Conservation (phyloP, 148 eudicot species). For the Rhododendron henanense region DNA sequence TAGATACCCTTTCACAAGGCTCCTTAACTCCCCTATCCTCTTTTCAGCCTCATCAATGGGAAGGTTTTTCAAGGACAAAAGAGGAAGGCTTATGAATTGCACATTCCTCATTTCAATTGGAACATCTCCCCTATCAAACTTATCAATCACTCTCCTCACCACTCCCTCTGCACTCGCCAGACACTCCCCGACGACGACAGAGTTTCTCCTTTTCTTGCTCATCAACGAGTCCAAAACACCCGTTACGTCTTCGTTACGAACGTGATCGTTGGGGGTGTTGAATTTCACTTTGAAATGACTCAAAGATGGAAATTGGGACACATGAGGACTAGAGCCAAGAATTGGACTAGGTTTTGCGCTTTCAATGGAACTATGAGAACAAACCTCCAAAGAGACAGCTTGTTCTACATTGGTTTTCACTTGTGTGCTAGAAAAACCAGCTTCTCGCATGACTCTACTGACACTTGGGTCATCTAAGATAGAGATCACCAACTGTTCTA, state of each 20-base stretch:
- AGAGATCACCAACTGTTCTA: conserved; percentile 71
- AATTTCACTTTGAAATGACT: conserved; percentile 24
- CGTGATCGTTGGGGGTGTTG: conserved; percentile 13
- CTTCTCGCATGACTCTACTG: conserved; percentile 92
- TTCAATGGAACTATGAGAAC: conserved; percentile 26
- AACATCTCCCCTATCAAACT: conserved; percentile 55
- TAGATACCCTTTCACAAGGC: conserved; percentile 46
- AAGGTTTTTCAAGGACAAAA: conserved; percentile 40
- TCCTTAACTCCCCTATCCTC: conserved; percentile 57
- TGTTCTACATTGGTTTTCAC: conserved; percentile 74
- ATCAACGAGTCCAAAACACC: conserved; percentile 47
- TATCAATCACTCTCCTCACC: conserved; percentile 52
- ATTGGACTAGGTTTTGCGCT: conserved; percentile 16
- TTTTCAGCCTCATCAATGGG: conserved; percentile 62
- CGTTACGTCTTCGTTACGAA: conserved; percentile 39
- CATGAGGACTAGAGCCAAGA: conserved; percentile 1
- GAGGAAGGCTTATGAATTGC: conserved; percentile 60
- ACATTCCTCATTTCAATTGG: conserved; percentile 48
- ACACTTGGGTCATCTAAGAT: conserved; percentile 94
- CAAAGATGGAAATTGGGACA: conserved; percentile 18
- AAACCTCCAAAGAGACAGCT: conserved; percentile 39
- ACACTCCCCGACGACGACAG: conserved; percentile 57
- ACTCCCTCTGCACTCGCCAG: conserved; percentile 46
- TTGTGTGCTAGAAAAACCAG: conserved; percentile 80
- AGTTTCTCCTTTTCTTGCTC: conserved; percentile 50